phyloP scores from a whole-genome alignment of 257 asterid species.

The Craterostigma plantagineum region DNA sequence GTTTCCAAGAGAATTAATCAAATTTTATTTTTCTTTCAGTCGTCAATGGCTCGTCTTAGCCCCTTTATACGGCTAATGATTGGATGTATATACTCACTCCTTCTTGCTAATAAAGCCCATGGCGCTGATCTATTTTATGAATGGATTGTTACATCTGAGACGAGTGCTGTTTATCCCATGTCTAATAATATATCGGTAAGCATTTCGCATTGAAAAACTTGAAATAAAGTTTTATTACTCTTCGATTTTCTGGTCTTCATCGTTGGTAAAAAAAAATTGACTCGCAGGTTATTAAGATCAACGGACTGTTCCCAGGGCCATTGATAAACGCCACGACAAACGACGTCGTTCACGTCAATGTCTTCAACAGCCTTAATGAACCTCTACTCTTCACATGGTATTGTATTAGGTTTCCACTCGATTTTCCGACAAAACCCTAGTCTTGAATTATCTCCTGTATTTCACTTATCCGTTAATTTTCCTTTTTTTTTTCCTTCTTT shows the following conservation, averaged over 20 bases:
- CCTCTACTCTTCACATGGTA: conserved; percentile 73
- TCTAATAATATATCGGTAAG: not conserved
- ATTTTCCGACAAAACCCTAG: too few species aligned
- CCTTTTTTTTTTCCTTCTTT: not conserved
- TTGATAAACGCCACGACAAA: conserved; percentile 43
- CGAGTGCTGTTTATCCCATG: not conserved
- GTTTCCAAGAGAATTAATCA: too few species aligned
- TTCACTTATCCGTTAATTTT: not conserved
- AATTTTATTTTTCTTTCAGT: too few species aligned
- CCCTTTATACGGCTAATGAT: too few species aligned
- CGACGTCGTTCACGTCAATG: conserved; percentile 38
- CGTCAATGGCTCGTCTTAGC: too few species aligned
- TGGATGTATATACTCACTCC: too few species aligned
- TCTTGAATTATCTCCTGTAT: not conserved
- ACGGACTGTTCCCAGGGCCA: conserved; percentile 71
- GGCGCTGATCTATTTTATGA: not conserved
- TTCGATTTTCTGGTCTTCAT: not conserved
- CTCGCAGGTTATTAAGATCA: conserved; percentile 49
- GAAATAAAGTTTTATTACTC: not conserved
- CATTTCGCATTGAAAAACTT: not conserved
- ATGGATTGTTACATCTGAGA: not conserved
- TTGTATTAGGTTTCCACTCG: not conserved
- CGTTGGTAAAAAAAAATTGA: not conserved
- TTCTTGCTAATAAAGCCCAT: too few species aligned
- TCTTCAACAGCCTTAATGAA: conserved; percentile 47